Conservation (phyloP, 495 filamentous ascomycete species). For the Podospora pseudopauciseta region DNA sequence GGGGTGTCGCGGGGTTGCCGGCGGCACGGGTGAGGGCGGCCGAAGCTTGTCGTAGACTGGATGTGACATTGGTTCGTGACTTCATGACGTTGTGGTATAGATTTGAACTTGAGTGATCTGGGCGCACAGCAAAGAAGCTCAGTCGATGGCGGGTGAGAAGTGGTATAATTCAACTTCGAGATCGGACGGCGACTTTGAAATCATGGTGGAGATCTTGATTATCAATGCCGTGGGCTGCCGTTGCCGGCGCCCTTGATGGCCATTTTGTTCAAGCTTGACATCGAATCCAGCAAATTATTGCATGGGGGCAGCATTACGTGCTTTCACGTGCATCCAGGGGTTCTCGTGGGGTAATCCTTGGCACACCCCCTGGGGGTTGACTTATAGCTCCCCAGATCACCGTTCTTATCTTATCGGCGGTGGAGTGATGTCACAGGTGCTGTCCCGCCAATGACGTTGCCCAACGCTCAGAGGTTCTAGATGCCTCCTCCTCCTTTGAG, state of each 20-base stretch:
- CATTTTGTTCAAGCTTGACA: slow-evolving; percentile 1
- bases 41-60: slow-evolving; percentile 18
- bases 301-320: slow-evolving; percentile 21
- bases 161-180: neutral
- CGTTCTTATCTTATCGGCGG: slow-evolving; percentile 1
- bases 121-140: neutral
- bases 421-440: slow-evolving; percentile 11
- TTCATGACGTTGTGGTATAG: slow-evolving; percentile 20
- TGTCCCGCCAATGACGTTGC: neutral
- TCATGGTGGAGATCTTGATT: neutral
- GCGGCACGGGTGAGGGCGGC: slow-evolving; percentile 10
- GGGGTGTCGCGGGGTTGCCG: neutral
- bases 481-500: neutral
- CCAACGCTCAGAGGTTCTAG: neutral
- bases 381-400: neutral
- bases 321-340: slow-evolving; percentile 33
- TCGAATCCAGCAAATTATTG: neutral
- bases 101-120: neutral
- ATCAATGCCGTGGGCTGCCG: slow-evolving; percentile 11
- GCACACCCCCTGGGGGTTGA: neutral
- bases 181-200: neutral
- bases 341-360: neutral
- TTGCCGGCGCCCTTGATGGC: slow-evolving; percentile 17
- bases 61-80: slow-evolving; percentile 14
- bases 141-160: slow-evolving; percentile 4